A percentile compares a stretch with the other conserved stretches of the same genome.
phyloP scores from a whole-genome alignment of 2,329 filamentous ascomycete species.

The Ophiostoma pallidulum region DNA sequence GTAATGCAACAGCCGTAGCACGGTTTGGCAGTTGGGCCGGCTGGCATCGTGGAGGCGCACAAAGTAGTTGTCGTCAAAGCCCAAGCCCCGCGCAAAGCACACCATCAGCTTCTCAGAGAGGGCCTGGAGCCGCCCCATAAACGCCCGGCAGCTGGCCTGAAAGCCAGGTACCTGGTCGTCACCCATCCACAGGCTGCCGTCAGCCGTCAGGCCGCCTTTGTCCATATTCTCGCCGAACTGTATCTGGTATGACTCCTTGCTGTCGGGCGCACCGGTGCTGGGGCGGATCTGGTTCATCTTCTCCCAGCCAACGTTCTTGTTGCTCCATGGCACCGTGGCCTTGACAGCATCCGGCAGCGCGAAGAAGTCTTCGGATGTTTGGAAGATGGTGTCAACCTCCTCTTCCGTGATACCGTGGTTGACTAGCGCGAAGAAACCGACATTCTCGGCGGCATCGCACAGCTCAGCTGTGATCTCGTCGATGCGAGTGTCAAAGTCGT shows the following conservation, averaged over 20 bases:
- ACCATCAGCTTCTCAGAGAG: conserved; percentile 48
- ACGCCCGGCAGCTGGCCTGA: conserved; percentile 31
- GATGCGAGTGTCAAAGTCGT: conserved; percentile 42
- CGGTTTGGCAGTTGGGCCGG: conserved; percentile 42
- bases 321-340: conserved; percentile 43
- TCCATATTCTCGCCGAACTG: conserved; percentile 44
- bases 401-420: conserved; percentile 34
- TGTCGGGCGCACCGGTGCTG: conserved; percentile 48
- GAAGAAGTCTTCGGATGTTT: conserved; percentile 39
- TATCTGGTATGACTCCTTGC: conserved; percentile 54
- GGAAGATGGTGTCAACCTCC: conserved; percentile 35
- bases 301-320: conserved; percentile 52
- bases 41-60: conserved; percentile 41
- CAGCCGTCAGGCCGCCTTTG: conserved; percentile 33
- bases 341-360: conserved; percentile 41
- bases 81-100: conserved; percentile 48
- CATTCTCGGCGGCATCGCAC: conserved; percentile 44
- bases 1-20: conserved; percentile 27
- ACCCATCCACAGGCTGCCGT: conserved; percentile 35
- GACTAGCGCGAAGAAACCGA: conserved; percentile 48
- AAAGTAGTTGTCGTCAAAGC: conserved; percentile 44
- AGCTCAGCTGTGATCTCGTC: conserved; percentile 44
- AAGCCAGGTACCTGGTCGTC: conserved; percentile 40
- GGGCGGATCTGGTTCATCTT: conserved; percentile 48
- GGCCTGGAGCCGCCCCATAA: conserved; percentile 45